Base-by-base conservation (phyloP, 441 rosid species). In the Aquilaria agallochum region DNA sequence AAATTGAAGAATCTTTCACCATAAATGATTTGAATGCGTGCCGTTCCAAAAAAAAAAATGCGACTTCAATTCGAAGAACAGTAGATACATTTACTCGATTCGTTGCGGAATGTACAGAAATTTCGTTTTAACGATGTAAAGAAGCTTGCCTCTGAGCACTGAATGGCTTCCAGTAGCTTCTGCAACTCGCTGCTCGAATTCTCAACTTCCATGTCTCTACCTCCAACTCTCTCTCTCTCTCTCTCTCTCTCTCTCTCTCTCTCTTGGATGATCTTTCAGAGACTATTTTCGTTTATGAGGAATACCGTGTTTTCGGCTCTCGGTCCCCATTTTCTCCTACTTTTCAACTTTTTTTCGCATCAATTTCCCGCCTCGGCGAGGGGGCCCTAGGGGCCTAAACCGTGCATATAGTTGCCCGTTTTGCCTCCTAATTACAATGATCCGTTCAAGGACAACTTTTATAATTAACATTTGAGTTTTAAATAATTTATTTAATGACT, bases 101-200 rank as follows among this genome's bases (percentile, higher is more conserved):
- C 45, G 9, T 40, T 2, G 45, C 5, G 11, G 9, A 40, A 40
- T 40, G 45, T 40, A 40, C 9, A 40, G 27, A 40, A 40, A 2
- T 40, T 44, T 32, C 9, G 45, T 40, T 10, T 10, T 40, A 40
- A 10, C 7, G 9, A 10, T 40, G 45, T 13, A 49, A 7, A 54
- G n/a, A 31, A 66, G 60, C 76, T 60, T 75, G 83, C 92, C 54
- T 86, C 89, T 34, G 87, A 78, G 56, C 77, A 59, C 65, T 63
- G 58, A 33, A 83, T 73, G 65, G 81, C 78, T 31, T 72, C 71
- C 3, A 83, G 50, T 5, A 83, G 72, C 58, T 44, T 69, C 62
- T 62, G 79, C 53, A 86, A 64, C 31, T 78, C 75, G 62, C 49
- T 62, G 62, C 55, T 66, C 48, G 73, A 56, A 45, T 62, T 62